Evolutionary conservation across 495 filamentous ascomycete species (phyloP).

Genomic region (Margaritispora aquatica): DNA sequence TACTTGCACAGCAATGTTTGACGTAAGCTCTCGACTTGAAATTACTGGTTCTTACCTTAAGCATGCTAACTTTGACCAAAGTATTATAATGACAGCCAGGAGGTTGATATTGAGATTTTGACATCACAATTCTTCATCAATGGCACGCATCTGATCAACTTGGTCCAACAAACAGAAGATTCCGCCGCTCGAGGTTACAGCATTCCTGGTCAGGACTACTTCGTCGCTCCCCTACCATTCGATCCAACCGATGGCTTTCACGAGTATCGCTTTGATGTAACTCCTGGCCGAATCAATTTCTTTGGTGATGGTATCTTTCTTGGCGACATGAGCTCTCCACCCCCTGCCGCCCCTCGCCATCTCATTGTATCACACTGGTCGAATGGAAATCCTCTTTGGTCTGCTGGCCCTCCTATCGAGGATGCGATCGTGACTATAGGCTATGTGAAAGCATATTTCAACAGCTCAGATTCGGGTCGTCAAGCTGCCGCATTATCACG

Average conservation of each 20-base stretch:
- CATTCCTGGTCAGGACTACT: constrained; percentile 49
- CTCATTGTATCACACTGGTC: constrained; percentile 71
- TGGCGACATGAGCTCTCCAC: constrained; percentile 43
- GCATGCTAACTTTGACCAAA: constrained; percentile 22
- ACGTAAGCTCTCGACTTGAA: constrained; percentile 39
- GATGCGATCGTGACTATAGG: constrained; percentile 55
- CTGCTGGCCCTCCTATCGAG: constrained; percentile 53
- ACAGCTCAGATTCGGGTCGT: constrained; percentile 46
- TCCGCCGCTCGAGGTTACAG: constrained; percentile 49
- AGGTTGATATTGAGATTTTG: constrained; percentile 75
- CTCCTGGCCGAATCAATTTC: constrained; percentile 51
- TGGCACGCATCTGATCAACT: constrained; percentile 52
- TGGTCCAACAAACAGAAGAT: constrained; percentile 61
- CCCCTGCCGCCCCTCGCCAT: constrained; percentile 52
- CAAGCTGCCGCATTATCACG: constrained; percentile 37
- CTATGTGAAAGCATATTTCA: constrained; percentile 76
- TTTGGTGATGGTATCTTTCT: constrained; percentile 56
- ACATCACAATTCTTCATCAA: constrained; percentile 46
- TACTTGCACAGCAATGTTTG: constrained; percentile 75
- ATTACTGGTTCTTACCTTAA: background rate
- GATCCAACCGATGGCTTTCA: constrained; percentile 54
- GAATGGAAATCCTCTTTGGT: constrained; percentile 66
- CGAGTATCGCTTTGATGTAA: constrained; percentile 74
- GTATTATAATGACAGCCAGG: constrained; percentile 73
- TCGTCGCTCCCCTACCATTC: constrained; percentile 51